Conservation (phyloP, 306 rosid genomes). For the Trifolium dubium region DNA sequence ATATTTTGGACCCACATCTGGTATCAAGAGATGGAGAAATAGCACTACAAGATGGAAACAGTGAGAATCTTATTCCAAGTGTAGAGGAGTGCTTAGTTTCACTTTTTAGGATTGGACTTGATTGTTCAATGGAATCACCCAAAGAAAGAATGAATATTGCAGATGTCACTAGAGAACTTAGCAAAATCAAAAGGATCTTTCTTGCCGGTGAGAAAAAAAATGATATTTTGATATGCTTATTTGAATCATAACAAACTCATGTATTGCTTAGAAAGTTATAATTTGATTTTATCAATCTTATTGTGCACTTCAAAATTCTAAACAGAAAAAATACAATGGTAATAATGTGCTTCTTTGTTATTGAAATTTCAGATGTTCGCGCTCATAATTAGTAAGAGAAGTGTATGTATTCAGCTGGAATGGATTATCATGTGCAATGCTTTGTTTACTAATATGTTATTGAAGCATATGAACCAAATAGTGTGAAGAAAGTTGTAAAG, state of each 20-base stretch:
- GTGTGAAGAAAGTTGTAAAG: too few relatives aligned
- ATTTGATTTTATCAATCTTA: not conserved
- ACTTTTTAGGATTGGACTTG: slow-evolving; percentile 12
- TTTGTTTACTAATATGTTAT: not conserved
- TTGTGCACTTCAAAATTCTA: not conserved
- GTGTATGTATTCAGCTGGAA: too few relatives aligned
- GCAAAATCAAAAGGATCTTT: not conserved
- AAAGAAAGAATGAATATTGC: slow-evolving; percentile 22
- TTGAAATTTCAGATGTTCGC: not conserved
- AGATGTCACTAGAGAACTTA: slow-evolving; percentile 16
- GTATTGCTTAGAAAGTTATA: not conserved
- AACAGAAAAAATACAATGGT: not conserved
- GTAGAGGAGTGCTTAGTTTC: not conserved
- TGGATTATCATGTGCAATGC: not conserved
- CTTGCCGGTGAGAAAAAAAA: not conserved
- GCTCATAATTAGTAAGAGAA: not conserved
- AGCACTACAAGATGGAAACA: not conserved
- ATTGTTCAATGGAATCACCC: slow-evolving; percentile 13
- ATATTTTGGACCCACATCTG: not conserved
- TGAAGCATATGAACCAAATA: too few relatives aligned
- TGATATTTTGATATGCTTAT: not conserved
- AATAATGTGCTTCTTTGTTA: not conserved
- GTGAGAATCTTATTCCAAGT: not conserved
- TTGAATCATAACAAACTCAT: not conserved
- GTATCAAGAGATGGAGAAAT: not conserved